phyloP scores from a whole-genome alignment of 2,329 filamentous ascomycete species.

The Penicillium sp. region DNA sequence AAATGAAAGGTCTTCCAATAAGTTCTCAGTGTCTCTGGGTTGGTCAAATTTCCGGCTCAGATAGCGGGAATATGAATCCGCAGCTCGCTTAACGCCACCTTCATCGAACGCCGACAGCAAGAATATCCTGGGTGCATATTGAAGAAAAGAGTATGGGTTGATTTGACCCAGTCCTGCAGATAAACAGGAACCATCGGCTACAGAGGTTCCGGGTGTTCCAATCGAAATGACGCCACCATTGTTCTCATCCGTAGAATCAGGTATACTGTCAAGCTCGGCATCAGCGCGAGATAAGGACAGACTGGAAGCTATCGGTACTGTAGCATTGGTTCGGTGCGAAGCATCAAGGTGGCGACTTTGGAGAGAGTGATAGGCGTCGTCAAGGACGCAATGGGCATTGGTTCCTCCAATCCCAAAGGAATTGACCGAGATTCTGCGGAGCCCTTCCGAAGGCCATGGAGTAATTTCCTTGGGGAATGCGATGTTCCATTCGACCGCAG shows the following conservation, averaged over 20 bases:
- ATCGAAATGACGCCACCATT: constrained; percentile 7
- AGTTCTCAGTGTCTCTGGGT: background rate
- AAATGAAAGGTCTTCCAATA: constrained; percentile 24
- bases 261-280: background rate
- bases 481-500: constrained; percentile 35
- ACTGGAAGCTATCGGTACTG: background rate
- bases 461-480: constrained; percentile 21
- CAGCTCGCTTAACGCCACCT: constrained; percentile 22
- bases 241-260: constrained; percentile 7
- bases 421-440: constrained; percentile 32
- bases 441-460: constrained; percentile 27
- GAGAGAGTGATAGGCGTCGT: constrained; percentile 28
- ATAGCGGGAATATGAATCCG: constrained; percentile 14
- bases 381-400: constrained; percentile 35
- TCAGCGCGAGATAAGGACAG: background rate
- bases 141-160: background rate
- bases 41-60: constrained; percentile 4
- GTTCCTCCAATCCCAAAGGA: constrained; percentile 40
- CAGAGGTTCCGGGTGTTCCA: constrained; percentile 9
- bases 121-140: constrained; percentile 10
- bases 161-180: constrained; percentile 4
- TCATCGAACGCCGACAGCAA: constrained; percentile 25
- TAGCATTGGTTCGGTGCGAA: constrained; percentile 10
- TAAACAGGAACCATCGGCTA: constrained; percentile 6
- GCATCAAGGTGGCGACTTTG: constrained; percentile 8